phyloP scores from a whole-genome alignment of 148 eudicot genomes.

The Persicaria tinctoria region DNA sequence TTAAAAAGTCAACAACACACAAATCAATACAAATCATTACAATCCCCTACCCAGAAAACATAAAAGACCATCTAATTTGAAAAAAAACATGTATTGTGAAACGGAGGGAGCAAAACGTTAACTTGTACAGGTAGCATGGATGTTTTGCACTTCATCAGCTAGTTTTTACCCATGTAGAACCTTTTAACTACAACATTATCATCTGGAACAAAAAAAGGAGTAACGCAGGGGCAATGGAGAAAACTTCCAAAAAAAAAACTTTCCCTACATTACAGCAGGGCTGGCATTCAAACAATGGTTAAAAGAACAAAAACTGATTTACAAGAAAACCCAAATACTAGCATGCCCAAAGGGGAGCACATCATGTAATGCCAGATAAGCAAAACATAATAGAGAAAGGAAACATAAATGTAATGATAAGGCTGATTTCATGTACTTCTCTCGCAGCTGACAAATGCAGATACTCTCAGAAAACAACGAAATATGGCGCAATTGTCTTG shows the following conservation, averaged over 20 bases:
- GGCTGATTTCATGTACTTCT: conserved; percentile 45
- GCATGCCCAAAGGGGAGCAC: not conserved
- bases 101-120: no score
- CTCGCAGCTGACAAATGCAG: conserved; percentile 55
- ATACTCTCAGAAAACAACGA: conserved; percentile 60
- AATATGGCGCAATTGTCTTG: conserved; percentile 60
- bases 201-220: not conserved
- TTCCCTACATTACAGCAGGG: not conserved
- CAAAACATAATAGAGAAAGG: no score
- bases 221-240: not conserved
- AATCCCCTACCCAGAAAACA: no score
- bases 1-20: no score
- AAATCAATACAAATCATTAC: no score
- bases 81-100: no score
- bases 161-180: not conserved
- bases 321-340: not conserved
- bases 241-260: not conserved
- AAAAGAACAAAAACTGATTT: not conserved
- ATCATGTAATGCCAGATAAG: no score
- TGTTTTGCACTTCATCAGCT: not conserved
- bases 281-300: not conserved
- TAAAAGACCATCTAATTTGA: no score
- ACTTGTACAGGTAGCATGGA: not conserved
- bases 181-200: not conserved
- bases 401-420: not conserved